Base-by-base conservation (phyloP, 179 eudicot genomes). In the Nepenthes alata region DNA sequence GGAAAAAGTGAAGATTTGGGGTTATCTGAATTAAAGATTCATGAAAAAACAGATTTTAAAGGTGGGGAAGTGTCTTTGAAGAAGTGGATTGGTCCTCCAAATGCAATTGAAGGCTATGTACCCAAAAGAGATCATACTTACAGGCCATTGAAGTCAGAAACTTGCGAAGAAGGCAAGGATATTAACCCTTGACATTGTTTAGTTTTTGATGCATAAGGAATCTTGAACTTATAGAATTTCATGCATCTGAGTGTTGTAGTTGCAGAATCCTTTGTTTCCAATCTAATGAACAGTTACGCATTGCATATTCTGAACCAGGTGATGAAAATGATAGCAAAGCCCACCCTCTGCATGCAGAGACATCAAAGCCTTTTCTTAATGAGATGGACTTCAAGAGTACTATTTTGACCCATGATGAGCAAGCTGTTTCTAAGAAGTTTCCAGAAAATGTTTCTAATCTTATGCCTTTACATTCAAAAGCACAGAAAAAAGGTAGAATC, bases 71-170 rank as follows among this genome's bases (percentile, higher is more conserved):
- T 93, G 57, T 67, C 80, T 45, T 36, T 80, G 78, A 86, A 78
- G 65, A 90, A 83, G 66, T 89, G 95, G 98, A 54, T 84, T 77
- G 98, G 98, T 13, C 85, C 87, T 36, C 75, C 93, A 13, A 83
- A 85, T 79, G 90, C 96, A 2, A 83, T 93, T 77, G 98, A 93
- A 68, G 96, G 96, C 59, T 93, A 86, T 78, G 87, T 89, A 41
- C 96, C 98, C 10, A 79, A 78, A 56, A 78, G 67, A 35, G 85
- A 83, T 68, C 79, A 53, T 54, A 71, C 36, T 6, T 11, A 38
- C 48, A 67, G 74, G 61, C 64, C 72, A 15, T 57, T 12, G 35
- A 62, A 15, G 15, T 68, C 71, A 11, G 72, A 78, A 37, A 45
- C 64, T 35, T 3, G 7, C 4, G 67, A 66, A 47, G 68, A 78